A percentile compares a stretch with the other conserved stretches of the same genome.
Evolutionary conservation across 371 early-diverging fungal species (phyloP).

Genomic region (Zychaea mexicana): DNA sequence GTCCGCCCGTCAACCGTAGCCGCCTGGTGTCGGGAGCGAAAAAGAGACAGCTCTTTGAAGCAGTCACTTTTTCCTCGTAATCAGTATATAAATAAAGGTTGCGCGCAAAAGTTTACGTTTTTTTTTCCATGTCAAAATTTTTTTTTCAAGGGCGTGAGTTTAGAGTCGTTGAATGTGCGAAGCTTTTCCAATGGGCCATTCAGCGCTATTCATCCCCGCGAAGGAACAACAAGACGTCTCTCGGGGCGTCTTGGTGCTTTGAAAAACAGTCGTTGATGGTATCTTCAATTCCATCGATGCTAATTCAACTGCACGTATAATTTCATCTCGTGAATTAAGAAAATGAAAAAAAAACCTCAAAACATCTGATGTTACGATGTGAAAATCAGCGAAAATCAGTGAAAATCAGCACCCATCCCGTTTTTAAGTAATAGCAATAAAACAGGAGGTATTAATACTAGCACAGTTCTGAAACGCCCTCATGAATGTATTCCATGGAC

Average conservation of each 20-base stretch:
- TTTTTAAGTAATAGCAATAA: too few relatives aligned
- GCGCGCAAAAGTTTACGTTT: background rate
- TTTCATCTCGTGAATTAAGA: background rate
- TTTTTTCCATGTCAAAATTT: constrained; percentile 9
- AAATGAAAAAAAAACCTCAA: background rate
- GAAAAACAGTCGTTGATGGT: constrained; percentile 13
- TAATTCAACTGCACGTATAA: constrained; percentile 20
- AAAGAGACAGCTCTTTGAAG: background rate
- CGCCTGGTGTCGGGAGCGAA: too few relatives aligned
- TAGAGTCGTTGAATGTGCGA: constrained; percentile 24
- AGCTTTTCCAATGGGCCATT: constrained; percentile 22
- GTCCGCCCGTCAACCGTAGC: too few relatives aligned
- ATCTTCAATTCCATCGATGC: constrained; percentile 6
- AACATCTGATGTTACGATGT: too few relatives aligned
- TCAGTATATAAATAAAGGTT: background rate
- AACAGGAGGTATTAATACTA: too few relatives aligned
- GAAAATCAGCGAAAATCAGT: too few relatives aligned
- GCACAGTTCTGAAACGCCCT: too few relatives aligned
- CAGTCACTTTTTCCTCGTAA: background rate
- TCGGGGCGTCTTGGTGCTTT: constrained; percentile 12
- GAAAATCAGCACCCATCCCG: too few relatives aligned
- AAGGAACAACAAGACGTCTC: constrained; percentile 7
- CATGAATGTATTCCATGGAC: background rate
- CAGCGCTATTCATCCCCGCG: constrained; percentile 26
- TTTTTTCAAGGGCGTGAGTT: constrained; percentile 23